These are phyloP conservation scores for Forsythia suspensa DNA, from an alignment of 257 asterid species.

Conservation along the genomic window DNA sequence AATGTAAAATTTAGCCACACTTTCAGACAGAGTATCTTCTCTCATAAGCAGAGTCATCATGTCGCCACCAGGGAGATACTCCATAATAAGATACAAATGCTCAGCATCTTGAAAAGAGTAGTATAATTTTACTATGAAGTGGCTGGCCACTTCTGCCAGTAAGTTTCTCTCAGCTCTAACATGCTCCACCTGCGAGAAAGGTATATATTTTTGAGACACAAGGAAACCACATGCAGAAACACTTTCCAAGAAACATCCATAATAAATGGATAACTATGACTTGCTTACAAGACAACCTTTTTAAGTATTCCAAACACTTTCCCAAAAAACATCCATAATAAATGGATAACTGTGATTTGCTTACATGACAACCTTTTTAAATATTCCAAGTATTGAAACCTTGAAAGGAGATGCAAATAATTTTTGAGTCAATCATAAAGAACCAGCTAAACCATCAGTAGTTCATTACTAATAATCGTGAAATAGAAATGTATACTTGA, in stretches of 20 bases:
- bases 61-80: constrained; percentile 98
- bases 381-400: constrained; percentile 11
- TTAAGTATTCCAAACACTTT: neutral
- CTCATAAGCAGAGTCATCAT: constrained; percentile 98
- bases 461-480: neutral
- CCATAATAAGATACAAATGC: constrained; percentile 89
- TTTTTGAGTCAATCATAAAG: neutral
- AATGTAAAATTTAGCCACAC: constrained; percentile 83
- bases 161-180: constrained; percentile 95
- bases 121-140: constrained; percentile 81
- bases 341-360: neutral
- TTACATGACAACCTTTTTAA: neutral
- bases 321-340: neutral
- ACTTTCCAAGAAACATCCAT: neutral
- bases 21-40: constrained; percentile 81
- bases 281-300: neutral
- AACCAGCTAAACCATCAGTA: neutral
- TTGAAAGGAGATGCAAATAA: constrained; percentile 7
- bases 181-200: constrained; percentile 74
- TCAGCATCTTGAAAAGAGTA: constrained; percentile 97
- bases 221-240: neutral
- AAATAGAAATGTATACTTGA: neutral
- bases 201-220: constrained; percentile 13
- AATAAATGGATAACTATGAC: neutral
- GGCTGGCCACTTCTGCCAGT: constrained; percentile 96